phyloP scores from a whole-genome alignment of 257 asterid genomes.

The Solanum medicagineum region DNA sequence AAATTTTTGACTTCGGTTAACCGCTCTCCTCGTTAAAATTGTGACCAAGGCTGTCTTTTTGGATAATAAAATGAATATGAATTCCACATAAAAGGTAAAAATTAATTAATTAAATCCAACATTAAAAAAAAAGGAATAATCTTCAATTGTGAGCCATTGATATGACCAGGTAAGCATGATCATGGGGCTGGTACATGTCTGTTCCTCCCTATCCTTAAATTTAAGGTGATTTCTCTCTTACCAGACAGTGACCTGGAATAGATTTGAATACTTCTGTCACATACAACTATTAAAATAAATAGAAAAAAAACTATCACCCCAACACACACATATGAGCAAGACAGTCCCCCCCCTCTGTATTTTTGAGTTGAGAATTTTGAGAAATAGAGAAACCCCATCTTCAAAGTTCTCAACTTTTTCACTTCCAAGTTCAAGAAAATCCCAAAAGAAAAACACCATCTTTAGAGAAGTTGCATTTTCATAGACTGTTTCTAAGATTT shows the following conservation, averaged over 20 bases:
- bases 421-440: background rate
- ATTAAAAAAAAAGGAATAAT: background rate
- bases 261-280: conserved; percentile 15
- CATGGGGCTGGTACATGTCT: background rate
- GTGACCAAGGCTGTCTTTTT: background rate
- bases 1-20: background rate
- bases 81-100: background rate
- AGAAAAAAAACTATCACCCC: background rate
- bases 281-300: background rate
- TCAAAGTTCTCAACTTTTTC: background rate
- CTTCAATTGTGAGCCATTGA: background rate
- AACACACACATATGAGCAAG: background rate
- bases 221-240: background rate
- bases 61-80: background rate
- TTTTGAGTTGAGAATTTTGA: background rate
- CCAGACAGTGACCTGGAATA: conserved; percentile 11
- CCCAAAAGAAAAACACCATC: background rate
- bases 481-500: background rate
- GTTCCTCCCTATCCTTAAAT: background rate
- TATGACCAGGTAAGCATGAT: background rate
- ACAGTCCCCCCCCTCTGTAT: background rate
- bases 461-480: background rate
- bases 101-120: background rate
- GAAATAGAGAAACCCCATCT: background rate
- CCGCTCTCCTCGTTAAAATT: background rate